Conservation (phyloP, 169 alveolate species). For the Plasmodium cynomolgi region DNA sequence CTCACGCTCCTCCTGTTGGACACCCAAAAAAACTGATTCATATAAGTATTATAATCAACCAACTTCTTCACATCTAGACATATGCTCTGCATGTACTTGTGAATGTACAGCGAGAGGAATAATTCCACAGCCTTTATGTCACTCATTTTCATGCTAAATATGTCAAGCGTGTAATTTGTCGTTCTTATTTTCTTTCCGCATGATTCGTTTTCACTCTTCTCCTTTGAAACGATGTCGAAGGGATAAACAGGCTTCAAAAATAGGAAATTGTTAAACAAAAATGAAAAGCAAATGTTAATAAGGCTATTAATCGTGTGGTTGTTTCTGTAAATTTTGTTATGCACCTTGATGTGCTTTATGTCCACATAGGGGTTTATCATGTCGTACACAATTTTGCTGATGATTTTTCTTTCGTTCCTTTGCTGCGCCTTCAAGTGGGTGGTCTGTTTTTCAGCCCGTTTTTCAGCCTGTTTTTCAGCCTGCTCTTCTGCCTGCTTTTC, state of each 20-base stretch:
- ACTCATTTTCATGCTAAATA: slow-evolving; percentile 53
- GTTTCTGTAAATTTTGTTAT: slow-evolving; percentile 25
- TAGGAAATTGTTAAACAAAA: slow-evolving; percentile 56
- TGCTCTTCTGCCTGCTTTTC: too few relatives aligned
- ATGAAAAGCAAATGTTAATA: slow-evolving; percentile 56
- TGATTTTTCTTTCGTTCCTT: not conserved
- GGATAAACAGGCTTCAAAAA: slow-evolving; percentile 63
- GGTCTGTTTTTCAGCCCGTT: not conserved
- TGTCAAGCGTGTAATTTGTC: slow-evolving; percentile 40
- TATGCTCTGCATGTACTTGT: slow-evolving; percentile 65
- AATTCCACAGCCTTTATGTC: slow-evolving; percentile 51
- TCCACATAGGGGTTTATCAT: slow-evolving; percentile 53
- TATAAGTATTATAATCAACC: slow-evolving; percentile 59
- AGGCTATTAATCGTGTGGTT: slow-evolving; percentile 57
- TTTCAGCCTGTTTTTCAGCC: too few relatives aligned
- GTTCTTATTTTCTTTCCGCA: slow-evolving; percentile 6
- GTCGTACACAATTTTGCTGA: slow-evolving; percentile 27
- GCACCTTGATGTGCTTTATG: slow-evolving; percentile 23
- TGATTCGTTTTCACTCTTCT: slow-evolving; percentile 38
- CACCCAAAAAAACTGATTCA: slow-evolving; percentile 62
- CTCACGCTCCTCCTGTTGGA: not conserved
- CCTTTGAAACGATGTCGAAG: slow-evolving; percentile 50
- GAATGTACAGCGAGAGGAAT: slow-evolving; percentile 55
- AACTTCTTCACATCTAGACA: slow-evolving; percentile 39
- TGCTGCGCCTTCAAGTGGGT: not conserved